These are phyloP conservation scores for Daldinia bambusicola DNA, from an alignment of 495 filamentous ascomycete genomes.

Conservation along the genomic window DNA sequence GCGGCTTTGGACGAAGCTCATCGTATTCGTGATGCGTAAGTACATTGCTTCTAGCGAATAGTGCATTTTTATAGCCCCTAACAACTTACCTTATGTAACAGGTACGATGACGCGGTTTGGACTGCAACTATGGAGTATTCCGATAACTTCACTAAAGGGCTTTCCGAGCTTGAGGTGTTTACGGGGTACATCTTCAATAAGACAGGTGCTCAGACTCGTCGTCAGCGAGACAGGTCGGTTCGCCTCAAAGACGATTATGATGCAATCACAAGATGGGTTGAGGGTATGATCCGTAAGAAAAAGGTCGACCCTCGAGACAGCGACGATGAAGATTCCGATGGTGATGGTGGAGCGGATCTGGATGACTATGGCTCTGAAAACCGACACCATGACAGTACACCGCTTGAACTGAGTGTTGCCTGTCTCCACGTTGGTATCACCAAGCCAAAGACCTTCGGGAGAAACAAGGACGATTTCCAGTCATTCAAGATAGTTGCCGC, in stretches of 20 bases:
- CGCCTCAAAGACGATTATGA: constrained; percentile 72
- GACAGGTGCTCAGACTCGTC: constrained; percentile 63
- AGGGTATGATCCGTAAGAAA: constrained; percentile 59
- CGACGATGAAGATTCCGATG: neutral
- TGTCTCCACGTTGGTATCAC: constrained; percentile 47
- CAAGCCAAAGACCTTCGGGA: constrained; percentile 12
- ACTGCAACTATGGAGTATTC: constrained; percentile 67
- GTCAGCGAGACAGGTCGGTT: constrained; percentile 70
- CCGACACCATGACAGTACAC: constrained; percentile 1
- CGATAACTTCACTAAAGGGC: constrained; percentile 63
- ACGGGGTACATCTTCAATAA: constrained; percentile 76
- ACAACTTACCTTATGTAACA: constrained; percentile 40
- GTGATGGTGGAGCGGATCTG: neutral
- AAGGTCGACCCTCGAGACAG: constrained; percentile 48
- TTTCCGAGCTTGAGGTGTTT: constrained; percentile 82
- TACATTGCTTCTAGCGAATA: constrained; percentile 10
- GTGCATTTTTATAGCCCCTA: neutral
- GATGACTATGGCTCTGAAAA: neutral
- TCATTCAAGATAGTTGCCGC: constrained; percentile 58
- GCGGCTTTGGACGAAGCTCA: constrained; percentile 56
- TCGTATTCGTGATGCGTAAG: constrained; percentile 67
- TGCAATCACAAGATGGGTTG: constrained; percentile 58
- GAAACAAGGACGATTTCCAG: constrained; percentile 36
- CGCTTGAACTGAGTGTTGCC: constrained; percentile 55
- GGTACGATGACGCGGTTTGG: constrained; percentile 72